Conservation (phyloP, 78 protist genomes). For the Dictyostelium intermedium region DNA sequence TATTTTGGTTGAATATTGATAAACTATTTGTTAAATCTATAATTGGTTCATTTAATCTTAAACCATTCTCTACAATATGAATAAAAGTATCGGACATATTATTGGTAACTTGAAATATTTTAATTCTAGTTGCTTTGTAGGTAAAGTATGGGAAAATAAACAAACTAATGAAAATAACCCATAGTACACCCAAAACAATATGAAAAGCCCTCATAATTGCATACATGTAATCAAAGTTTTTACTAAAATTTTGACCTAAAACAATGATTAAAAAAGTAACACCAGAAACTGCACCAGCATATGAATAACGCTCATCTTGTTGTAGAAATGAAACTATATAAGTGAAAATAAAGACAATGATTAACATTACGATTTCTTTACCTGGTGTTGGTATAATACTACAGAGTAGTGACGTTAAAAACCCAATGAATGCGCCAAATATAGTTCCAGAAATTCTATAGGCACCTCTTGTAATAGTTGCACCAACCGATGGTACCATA, state of each 20-base stretch:
- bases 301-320: conserved; percentile 35
- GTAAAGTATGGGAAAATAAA: conserved; percentile 33
- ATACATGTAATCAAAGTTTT: conserved; percentile 3
- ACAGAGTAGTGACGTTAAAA: conserved; percentile 3
- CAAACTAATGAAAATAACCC: conserved; percentile 29
- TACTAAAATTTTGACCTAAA: background rate
- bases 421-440: conserved; percentile 21
- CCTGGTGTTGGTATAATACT: background rate
- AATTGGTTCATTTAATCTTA: background rate
- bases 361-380: conserved; percentile 4
- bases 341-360: background rate
- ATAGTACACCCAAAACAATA: conserved; percentile 13
- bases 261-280: conserved; percentile 28
- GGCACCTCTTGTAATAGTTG: conserved; percentile 14
- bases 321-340: conserved; percentile 28
- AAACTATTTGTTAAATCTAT: background rate
- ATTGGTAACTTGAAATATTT: background rate
- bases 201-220: conserved; percentile 26
- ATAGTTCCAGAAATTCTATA: conserved; percentile 56
- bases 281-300: conserved; percentile 59
- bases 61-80: background rate
- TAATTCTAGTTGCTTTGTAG: conserved; percentile 3
- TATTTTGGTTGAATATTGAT: background rate
- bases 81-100: conserved; percentile 18
- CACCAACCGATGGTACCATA: conserved; percentile 51